A percentile compares a stretch with the other conserved stretches of the same genome.
Conservation (phyloP, 345 rosid genomes). For the Eucalyptus pauciflora region DNA sequence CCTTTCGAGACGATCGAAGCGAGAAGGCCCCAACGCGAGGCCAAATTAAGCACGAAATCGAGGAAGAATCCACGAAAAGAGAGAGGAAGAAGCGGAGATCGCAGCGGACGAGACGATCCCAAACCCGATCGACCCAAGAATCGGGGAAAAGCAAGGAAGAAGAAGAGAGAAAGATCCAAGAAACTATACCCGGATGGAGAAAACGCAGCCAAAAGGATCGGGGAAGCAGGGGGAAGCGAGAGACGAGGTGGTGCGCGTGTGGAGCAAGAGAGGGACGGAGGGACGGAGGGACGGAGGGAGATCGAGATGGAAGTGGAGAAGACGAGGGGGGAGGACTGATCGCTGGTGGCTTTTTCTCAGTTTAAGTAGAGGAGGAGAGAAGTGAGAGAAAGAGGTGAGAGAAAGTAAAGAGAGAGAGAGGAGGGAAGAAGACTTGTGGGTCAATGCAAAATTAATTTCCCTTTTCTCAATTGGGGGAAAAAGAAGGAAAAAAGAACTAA, state of each 20-base stretch:
- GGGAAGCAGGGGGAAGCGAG: not conserved
- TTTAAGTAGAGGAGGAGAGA: not conserved
- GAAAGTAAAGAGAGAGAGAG: not conserved
- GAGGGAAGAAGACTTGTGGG: not conserved
- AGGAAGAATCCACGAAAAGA: rapidly evolving
- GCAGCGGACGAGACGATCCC: not conserved
- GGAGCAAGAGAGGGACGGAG: not conserved
- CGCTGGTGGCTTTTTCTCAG: rapidly evolving
- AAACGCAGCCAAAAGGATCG: not conserved
- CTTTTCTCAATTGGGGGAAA: not conserved
- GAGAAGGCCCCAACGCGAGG: not conserved
- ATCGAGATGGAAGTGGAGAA: not conserved
- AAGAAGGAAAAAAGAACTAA: no score
- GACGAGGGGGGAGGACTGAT: not conserved
- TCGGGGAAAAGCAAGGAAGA: not conserved
- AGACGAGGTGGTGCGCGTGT: not conserved
- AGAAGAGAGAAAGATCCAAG: not conserved
- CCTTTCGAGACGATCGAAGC: not conserved
- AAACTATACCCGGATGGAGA: not conserved
- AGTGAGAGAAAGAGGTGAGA: not conserved
- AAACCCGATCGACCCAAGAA: not conserved
- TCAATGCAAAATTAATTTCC: not conserved
- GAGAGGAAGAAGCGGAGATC: not conserved
- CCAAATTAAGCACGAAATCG: not conserved
- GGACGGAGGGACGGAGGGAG: not conserved